Base-by-base conservation (phyloP, 768 basidiomycete genomes). In the Mycena sanguinolenta region DNA sequence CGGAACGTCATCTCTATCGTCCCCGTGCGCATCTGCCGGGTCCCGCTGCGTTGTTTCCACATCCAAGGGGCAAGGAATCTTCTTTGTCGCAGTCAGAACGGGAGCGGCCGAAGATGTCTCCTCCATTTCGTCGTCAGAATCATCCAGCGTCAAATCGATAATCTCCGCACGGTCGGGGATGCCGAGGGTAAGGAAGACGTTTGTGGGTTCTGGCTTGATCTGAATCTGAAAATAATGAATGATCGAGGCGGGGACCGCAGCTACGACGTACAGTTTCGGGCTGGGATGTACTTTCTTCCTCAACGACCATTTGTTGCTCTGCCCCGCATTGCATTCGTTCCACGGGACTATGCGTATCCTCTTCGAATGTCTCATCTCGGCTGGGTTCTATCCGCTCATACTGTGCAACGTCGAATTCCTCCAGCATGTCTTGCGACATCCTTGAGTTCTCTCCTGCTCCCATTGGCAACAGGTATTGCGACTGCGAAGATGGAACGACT, bases 91-190 rank as follows among this genome's bases (percentile, higher is more conserved):
- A 19, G 58, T 14, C 34, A 14, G 50, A 39, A 36, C 27, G 28
- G 61, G 49, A 14, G 19, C 7, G 16, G 4, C 25, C 16, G 34
- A 14, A 59, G 58, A n/a, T 9, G 27, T 32, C 7, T n/a, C 49
- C 13, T 32, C 28, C 23, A 58, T 63, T 38, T 73, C 67, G 34
- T 69, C 72, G 49, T 69, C 72, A 1, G 72, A 69, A 34, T 73
- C 70, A 50, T 67, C 72, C 59, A 69, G 50, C 27, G 72, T 69
- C 30, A 73, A 38, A 38, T 73, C 72, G 32, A 73, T 69, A 3
- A 73, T 34, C 23, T 72, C 71, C 9, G 36, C 16, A 7, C 8
- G 21, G 4, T 16, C 21, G 42, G 17, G 13, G 27, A 27, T 21
- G 25, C 1, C 27, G 27, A 14, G 39, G 3, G 7, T 0, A 23